A percentile compares a stretch with the other conserved stretches of the same genome.
phyloP scores from a whole-genome alignment of 2,329 filamentous ascomycete species.

The Orbilia oligospora region DNA sequence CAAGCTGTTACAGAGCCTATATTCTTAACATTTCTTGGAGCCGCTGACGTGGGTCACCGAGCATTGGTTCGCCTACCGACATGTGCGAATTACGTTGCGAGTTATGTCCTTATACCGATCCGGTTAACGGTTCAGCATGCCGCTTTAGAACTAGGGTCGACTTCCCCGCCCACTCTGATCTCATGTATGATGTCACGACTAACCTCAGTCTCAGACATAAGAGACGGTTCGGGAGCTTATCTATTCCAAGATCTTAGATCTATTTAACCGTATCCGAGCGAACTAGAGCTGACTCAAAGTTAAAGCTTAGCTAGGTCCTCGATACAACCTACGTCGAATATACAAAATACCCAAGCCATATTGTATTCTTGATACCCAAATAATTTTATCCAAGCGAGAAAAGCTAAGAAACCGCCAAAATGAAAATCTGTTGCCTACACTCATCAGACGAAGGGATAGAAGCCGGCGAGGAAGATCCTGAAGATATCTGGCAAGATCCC shows the following conservation, averaged over 20 bases:
- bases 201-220: background rate
- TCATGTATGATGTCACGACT: background rate
- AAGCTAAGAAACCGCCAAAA: background rate
- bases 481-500: background rate
- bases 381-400: background rate
- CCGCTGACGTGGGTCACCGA: no score
- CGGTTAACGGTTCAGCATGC: no score
- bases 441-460: constrained; percentile 2
- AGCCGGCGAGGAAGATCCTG: background rate
- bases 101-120: no score
- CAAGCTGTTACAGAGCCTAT: no score
- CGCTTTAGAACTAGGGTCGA: background rate
- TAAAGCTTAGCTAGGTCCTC: background rate
- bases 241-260: background rate
- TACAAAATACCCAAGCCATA: no score
- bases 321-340: no score
- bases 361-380: no score
- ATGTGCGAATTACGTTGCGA: no score
- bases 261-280: background rate
- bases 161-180: background rate
- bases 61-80: no score
- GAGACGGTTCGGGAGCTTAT: background rate
- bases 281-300: background rate
- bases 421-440: constrained; percentile 20
- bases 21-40: no score